Evolutionary conservation across 768 basidiomycete genomes (phyloP).

Genomic region (Serendipita indica): DNA sequence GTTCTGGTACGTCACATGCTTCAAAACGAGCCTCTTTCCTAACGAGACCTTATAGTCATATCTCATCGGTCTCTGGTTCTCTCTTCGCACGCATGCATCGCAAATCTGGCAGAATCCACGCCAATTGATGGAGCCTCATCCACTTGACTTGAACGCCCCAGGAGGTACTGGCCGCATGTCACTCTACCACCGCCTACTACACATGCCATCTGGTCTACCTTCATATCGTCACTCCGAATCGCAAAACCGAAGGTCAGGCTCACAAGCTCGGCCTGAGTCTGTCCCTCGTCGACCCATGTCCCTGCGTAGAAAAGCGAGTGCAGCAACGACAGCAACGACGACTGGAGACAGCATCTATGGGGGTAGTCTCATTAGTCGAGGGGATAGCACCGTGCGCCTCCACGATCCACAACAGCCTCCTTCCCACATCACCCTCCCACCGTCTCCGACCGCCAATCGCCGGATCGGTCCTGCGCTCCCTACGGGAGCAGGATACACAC

Average conservation of each 20-base stretch:
- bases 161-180: conserved; percentile 35
- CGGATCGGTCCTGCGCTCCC: conserved; percentile 10
- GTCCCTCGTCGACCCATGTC: conserved; percentile 10
- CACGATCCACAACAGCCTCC: not conserved
- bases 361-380: not conserved
- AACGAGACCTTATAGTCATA: conserved; percentile 52
- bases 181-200: conserved; percentile 44
- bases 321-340: too few relatives aligned
- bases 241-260: conserved; percentile 18
- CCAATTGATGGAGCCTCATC: conserved; percentile 42
- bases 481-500: conserved; percentile 27
- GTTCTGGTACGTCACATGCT: conserved; percentile 51
- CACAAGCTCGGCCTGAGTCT: not conserved
- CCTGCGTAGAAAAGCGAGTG: conserved; percentile 16
- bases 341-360: not conserved
- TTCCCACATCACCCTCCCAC: not conserved
- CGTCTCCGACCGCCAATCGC: conserved; percentile 14
- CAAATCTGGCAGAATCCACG: conserved; percentile 99
- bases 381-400: not conserved
- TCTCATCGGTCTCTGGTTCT: conserved; percentile 95
- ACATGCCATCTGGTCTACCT: conserved; percentile 19
- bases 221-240: conserved; percentile 15
- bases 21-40: not conserved
- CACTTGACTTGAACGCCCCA: conserved; percentile 39
- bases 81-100: conserved; percentile 88